phyloP scores from a whole-genome alignment of 1,284 basidiomycete genomes.

The Laetiporus sulphureus region DNA sequence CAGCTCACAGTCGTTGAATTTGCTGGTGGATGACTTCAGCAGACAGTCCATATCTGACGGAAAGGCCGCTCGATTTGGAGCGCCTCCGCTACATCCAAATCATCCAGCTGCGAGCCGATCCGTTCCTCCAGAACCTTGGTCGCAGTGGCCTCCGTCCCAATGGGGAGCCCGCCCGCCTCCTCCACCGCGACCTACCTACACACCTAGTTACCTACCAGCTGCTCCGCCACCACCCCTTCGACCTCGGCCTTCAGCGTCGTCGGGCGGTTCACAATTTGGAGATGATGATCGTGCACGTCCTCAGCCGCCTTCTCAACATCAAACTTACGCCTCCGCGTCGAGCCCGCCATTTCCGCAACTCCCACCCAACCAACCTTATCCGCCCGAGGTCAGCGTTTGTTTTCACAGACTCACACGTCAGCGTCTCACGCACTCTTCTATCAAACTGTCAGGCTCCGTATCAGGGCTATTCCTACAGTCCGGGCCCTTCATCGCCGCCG shows the following conservation, averaged over 20 bases:
- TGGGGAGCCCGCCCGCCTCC: conserved; percentile 27
- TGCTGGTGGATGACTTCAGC: conserved; percentile 18
- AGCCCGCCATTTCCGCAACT: not conserved
- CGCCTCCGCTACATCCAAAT: conserved; percentile 9
- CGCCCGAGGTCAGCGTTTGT: too few species aligned
- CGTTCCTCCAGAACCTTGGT: conserved; percentile 13
- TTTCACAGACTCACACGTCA: too few species aligned
- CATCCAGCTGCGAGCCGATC: conserved; percentile 10
- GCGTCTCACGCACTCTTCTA: too few species aligned
- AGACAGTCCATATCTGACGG: too few species aligned
- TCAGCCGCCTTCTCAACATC: too few species aligned
- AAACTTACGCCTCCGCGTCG: too few species aligned
- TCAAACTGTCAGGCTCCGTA: not conserved
- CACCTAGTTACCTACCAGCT: conserved; percentile 7
- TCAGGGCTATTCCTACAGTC: not conserved
- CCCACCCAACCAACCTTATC: not conserved
- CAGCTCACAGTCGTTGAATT: not conserved
- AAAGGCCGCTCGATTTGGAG: too few species aligned
- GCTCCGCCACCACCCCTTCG: conserved; percentile 10
- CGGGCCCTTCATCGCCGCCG: not conserved
- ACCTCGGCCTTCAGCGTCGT: conserved; percentile 14
- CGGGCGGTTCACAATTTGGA: conserved; percentile 7
- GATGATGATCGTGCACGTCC: too few species aligned
- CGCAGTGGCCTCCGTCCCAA: conserved; percentile 42
- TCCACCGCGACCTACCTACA: conserved; percentile 15